phyloP scores from a whole-genome alignment of 495 filamentous ascomycete genomes.

The Penicillium pulvis region DNA sequence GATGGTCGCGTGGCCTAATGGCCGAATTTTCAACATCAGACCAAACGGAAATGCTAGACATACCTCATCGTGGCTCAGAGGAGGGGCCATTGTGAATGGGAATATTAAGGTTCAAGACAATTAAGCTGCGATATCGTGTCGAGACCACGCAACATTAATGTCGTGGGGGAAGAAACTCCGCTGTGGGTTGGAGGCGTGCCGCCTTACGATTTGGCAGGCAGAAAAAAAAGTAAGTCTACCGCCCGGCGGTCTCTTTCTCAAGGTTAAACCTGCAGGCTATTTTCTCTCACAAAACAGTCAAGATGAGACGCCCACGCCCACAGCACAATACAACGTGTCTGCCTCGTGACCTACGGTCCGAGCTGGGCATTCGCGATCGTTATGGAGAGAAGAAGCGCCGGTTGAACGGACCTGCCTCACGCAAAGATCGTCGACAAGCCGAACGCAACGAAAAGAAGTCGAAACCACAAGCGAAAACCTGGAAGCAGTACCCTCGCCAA shows the following conservation, averaged over 20 bases:
- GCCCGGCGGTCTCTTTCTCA: conserved; percentile 10
- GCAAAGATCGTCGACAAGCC: conserved; percentile 64
- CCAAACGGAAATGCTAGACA: conserved; percentile 4
- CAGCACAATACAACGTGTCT: conserved; percentile 62
- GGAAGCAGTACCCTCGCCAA: conserved; percentile 13
- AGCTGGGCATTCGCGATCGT: conserved; percentile 55
- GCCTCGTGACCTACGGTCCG: conserved; percentile 59
- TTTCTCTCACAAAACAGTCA: conserved; percentile 10
- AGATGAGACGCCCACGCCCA: conserved; percentile 44
- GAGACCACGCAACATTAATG: conserved; percentile 8
- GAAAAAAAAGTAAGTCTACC: conserved; percentile 31
- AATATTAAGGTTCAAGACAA: conserved; percentile 14
- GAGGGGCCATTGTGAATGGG: conserved; percentile 51
- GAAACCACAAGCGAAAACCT: conserved; percentile 23
- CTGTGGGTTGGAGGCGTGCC: conserved; percentile 24
- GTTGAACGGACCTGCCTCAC: conserved; percentile 41
- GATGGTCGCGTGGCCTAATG: conserved; percentile 17
- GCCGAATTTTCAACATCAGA: conserved; percentile 2
- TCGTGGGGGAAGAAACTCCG: conserved; percentile 32
- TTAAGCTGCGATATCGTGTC: conserved; percentile 6
- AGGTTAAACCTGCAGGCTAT: neutral
- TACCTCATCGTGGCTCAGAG: conserved; percentile 78
- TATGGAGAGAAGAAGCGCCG: conserved; percentile 45
- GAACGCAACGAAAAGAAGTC: conserved; percentile 59
- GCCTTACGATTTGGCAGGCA: conserved; percentile 26